Evolutionary conservation across 495 filamentous ascomycete genomes (phyloP), one percentile per base, ranked within the genome.

Genomic region (Parachaetomium inaequale): DNA sequence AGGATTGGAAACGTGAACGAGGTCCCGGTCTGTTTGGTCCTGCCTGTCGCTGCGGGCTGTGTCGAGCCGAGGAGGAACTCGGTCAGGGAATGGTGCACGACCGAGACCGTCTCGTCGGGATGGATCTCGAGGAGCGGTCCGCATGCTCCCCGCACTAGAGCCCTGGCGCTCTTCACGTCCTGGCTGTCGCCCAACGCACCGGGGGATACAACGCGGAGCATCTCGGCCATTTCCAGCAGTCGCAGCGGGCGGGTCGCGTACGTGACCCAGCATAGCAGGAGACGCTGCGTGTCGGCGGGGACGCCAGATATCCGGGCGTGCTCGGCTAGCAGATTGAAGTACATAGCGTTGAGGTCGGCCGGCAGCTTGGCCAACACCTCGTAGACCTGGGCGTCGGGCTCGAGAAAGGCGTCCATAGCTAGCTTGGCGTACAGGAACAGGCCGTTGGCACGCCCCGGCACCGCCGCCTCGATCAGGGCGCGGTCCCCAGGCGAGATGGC

Each of bases 61-160:
- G n/a, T 55, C 23, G 45, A 34, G 45, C 74, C 74, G 23, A 65
- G 52, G n/a, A 83, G 68, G 62, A 77, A 84, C 58, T 84, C 81
- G 15, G 80, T 81, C 45, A 83, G 77, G 29, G 80, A 82, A 61
- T 82, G 81, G 55, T 84, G 81, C 45, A 82, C 74, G 14, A 82
- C 68, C 14, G 64, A 72, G 19, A 83, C 67, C 0, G 76, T 79
- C 61, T 83, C 80, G 56, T 81, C 76, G 23, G 73, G 70, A 4
- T 78, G 64, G 31, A 82, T 68, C 59, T 82, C 75, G 0, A 82
- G 64, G 47, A 82, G 66, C 15, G 77, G 73, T 5, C 79, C 81
- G 68, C 77, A 81, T 58, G 57, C 70, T 34, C 26, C 52, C 36
- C 7, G 28, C 43, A 66, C 46, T 17, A 66, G 46, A 3, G 49